Percentiles rank a stretch among this genome's conserved stretches.
Evolutionary conservation across 2,329 filamentous ascomycete species (phyloP).

Genomic region (Chalaropsis thielavioides): DNA sequence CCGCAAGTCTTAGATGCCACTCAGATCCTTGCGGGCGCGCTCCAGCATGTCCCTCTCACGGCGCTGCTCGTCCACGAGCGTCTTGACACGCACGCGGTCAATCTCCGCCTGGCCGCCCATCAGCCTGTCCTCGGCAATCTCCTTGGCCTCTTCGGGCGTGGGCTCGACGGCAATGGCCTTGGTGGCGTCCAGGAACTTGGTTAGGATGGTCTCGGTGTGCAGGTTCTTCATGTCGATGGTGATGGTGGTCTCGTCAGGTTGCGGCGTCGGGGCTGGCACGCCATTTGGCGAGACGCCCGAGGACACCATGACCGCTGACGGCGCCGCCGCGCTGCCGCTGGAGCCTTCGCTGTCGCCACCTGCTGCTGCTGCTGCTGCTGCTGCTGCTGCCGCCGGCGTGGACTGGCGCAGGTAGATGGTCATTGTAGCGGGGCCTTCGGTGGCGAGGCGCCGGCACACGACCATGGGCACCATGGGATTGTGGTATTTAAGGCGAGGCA

Average conservation of each 20-base stretch:
- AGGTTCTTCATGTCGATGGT: constrained; percentile 50
- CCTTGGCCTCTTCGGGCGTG: constrained; percentile 43
- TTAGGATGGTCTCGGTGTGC: constrained; percentile 46
- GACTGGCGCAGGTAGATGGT: constrained; percentile 47
- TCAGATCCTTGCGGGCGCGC: constrained; percentile 14
- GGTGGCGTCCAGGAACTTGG: constrained; percentile 47
- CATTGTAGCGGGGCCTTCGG: constrained; percentile 43
- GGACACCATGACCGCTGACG: constrained; percentile 29
- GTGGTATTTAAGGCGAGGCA: constrained; percentile 84
- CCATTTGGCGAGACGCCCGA: constrained; percentile 34
- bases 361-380: not conserved
- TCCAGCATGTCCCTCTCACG: constrained; percentile 16
- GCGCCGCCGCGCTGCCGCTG: constrained; percentile 22
- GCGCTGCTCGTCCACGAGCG: constrained; percentile 11
- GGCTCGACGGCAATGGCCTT: constrained; percentile 43
- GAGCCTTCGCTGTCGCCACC: not conserved
- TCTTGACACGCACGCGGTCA: constrained; percentile 12
- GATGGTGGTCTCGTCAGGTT: constrained; percentile 35
- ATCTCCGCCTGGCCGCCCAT: constrained; percentile 4
- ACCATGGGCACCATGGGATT: constrained; percentile 78
- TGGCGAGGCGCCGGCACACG: constrained; percentile 51
- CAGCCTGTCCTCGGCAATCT: constrained; percentile 23
- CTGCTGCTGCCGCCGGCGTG: constrained; percentile 19
- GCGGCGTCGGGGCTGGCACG: constrained; percentile 31
- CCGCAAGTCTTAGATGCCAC: constrained; percentile 23